Percentiles rank a stretch among this genome's conserved stretches.
Conservation (phyloP, 2,329 filamentous ascomycete species). For the Fusarium miscanthi region DNA sequence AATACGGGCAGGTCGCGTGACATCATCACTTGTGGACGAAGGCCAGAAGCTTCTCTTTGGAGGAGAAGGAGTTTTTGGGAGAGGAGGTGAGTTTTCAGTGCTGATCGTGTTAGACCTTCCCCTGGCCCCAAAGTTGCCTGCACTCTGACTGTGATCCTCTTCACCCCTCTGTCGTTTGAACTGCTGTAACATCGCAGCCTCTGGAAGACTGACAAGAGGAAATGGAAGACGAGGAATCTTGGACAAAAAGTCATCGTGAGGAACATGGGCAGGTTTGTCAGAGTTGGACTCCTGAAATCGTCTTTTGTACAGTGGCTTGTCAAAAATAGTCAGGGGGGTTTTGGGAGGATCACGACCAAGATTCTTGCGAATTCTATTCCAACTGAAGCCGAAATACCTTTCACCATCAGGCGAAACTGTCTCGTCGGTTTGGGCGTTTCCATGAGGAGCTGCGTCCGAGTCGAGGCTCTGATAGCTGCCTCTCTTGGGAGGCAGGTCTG, state of each 20-base stretch:
- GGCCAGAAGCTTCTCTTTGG: slow-evolving; percentile 18
- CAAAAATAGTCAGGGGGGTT: slow-evolving; percentile 36
- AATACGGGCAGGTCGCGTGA: slow-evolving; percentile 29
- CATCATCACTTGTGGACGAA: not conserved
- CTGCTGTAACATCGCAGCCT: slow-evolving; percentile 51
- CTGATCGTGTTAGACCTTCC: slow-evolving; percentile 48
- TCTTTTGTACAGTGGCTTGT: slow-evolving; percentile 40
- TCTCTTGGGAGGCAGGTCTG: slow-evolving; percentile 41
- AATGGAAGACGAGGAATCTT: slow-evolving; percentile 50
- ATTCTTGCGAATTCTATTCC: slow-evolving; percentile 43
- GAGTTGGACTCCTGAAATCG: slow-evolving; percentile 18
- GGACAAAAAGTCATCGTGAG: slow-evolving; percentile 39
- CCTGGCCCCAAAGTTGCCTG: slow-evolving; percentile 40
- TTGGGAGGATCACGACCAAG: slow-evolving; percentile 41
- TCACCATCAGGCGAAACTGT: not conserved
- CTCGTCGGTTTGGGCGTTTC: not conserved
- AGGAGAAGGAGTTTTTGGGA: slow-evolving; percentile 45
- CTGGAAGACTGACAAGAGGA: slow-evolving; percentile 52
- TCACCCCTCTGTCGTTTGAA: slow-evolving; percentile 50
- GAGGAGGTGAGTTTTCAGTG: slow-evolving; percentile 43
- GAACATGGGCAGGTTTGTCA: slow-evolving; percentile 26
- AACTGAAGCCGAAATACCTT: slow-evolving; percentile 42
- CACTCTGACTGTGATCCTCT: slow-evolving; percentile 52
- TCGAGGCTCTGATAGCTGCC: slow-evolving; percentile 49
- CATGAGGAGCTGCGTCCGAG: slow-evolving; percentile 37